Evolutionary conservation across 1,284 basidiomycete genomes (phyloP).

Genomic region (Cystobasidiaceae sp.): DNA sequence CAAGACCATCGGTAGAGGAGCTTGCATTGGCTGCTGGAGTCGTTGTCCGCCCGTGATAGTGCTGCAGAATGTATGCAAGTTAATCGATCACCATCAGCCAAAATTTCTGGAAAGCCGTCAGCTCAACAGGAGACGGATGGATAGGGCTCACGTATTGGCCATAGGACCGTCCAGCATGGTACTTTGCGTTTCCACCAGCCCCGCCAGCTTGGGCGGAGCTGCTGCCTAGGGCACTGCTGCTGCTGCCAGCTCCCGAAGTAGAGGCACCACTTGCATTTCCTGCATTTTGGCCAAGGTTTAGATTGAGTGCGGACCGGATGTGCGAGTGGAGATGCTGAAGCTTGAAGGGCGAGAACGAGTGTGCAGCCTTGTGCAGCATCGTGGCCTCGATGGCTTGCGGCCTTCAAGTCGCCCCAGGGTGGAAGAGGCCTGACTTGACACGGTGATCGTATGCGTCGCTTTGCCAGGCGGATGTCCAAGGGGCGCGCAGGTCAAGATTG

Average conservation of each 20-base stretch:
- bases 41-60: not conserved
- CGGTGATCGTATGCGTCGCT: not conserved
- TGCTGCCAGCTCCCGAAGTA: not conserved
- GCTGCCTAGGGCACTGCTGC: constrained; percentile 9
- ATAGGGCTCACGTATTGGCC: constrained; percentile 3
- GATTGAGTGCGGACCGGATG: constrained; percentile 15
- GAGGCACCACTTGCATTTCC: not conserved
- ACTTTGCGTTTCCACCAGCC: constrained; percentile 23
- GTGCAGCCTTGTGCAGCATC: constrained; percentile 30
- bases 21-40: constrained; percentile 8
- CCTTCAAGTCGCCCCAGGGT: not conserved
- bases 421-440: not conserved
- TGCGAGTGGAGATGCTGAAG: constrained; percentile 25
- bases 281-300: constrained; percentile 27
- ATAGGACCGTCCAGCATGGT: constrained; percentile 28
- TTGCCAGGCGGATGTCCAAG: too few species aligned
- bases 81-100: constrained; percentile 4
- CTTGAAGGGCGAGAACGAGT: constrained; percentile 30
- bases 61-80: not conserved
- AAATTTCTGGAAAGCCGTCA: not conserved
- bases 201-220: constrained; percentile 18
- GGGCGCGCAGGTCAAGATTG: too few species aligned
- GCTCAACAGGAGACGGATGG: not conserved
- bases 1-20: not conserved
- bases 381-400: not conserved